phyloP scores from a whole-genome alignment of 352 stramenopile species.

The Globisporangium mamillatum region DNA sequence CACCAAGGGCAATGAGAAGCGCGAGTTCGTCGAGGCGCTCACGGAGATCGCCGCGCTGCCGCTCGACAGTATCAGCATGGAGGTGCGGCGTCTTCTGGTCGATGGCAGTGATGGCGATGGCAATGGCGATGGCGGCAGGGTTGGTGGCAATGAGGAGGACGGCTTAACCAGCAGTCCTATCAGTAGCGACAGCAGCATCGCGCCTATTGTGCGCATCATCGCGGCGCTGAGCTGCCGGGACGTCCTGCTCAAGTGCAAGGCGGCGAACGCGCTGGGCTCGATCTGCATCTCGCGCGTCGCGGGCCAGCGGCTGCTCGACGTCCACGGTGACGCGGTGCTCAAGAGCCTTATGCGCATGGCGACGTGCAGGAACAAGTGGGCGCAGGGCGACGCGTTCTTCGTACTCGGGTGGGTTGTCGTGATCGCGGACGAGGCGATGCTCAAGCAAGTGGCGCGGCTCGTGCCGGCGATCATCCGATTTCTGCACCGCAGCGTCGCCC shows the following conservation, averaged over 20 bases:
- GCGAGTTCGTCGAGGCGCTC: conserved; percentile 62
- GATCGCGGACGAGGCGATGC: conserved; percentile 49
- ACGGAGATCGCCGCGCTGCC: conserved; percentile 71
- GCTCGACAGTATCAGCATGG: conserved; percentile 68
- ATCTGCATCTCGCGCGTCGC: conserved; percentile 73
- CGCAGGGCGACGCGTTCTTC: conserved; percentile 70
- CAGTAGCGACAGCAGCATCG: neutral
- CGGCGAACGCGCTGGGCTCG: conserved; percentile 66
- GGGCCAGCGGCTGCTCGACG: conserved; percentile 55
- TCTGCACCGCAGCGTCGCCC: conserved; percentile 40
- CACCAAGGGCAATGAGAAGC: conserved; percentile 28
- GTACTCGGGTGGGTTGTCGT: conserved; percentile 76
- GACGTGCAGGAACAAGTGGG: conserved; percentile 68
- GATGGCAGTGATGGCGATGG: neutral
- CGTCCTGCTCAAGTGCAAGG: conserved; percentile 79
- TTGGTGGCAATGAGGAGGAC: neutral
- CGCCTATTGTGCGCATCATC: conserved; percentile 36
- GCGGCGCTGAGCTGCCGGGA: conserved; percentile 50
- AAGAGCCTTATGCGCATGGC: conserved; percentile 51
- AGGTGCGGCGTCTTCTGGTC: conserved; percentile 61
- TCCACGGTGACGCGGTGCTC: conserved; percentile 36
- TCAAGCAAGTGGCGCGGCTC: conserved; percentile 37
- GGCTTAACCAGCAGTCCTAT: neutral
- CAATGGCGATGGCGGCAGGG: neutral
- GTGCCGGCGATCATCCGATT: conserved; percentile 40